Evolutionary conservation across 2,329 filamentous ascomycete genomes (phyloP).

Genomic region (Dactylellina leptospora): DNA sequence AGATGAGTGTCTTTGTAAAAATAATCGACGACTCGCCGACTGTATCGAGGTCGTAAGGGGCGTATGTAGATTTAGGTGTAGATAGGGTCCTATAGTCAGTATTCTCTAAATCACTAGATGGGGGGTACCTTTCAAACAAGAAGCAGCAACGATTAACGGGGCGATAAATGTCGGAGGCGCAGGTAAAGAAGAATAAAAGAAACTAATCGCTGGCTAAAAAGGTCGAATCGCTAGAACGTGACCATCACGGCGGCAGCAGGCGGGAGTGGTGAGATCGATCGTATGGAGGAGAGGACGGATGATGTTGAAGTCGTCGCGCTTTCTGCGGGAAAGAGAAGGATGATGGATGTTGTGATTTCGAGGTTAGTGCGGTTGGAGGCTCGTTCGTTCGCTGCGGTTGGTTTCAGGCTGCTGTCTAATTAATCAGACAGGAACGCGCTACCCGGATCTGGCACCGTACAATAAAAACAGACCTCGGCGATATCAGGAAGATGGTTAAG

Average conservation of each 20-base stretch:
- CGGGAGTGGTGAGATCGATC: not conserved
- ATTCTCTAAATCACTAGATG: conserved; percentile 34
- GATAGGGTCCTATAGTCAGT: conserved; percentile 49
- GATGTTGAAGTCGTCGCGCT: conserved; percentile 5
- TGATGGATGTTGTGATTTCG: conserved; percentile 4
- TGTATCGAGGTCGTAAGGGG: not conserved
- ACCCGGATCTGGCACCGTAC: conserved; percentile 10
- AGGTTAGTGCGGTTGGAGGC: not conserved
- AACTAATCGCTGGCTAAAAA: not conserved
- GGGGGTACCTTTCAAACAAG: conserved; percentile 33
- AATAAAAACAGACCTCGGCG: not conserved
- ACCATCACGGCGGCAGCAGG: not conserved
- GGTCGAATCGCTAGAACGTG: conserved; percentile 25
- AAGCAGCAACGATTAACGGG: conserved; percentile 9
- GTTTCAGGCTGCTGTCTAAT: conserved; percentile 6
- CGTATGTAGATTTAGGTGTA: conserved; percentile 14
- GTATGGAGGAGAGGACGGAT: too few species aligned
- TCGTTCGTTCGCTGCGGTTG: not conserved
- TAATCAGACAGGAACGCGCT: conserved; percentile 21
- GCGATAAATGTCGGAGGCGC: conserved; percentile 10
- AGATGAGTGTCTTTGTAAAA: conserved; percentile 47
- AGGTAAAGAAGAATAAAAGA: not conserved
- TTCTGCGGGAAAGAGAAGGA: not conserved
- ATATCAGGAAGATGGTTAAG: not conserved
- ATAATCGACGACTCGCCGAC: conserved; percentile 48